Evolutionary conservation across 306 rosid genomes (phyloP).

Genomic region (Parietaria judaica): DNA sequence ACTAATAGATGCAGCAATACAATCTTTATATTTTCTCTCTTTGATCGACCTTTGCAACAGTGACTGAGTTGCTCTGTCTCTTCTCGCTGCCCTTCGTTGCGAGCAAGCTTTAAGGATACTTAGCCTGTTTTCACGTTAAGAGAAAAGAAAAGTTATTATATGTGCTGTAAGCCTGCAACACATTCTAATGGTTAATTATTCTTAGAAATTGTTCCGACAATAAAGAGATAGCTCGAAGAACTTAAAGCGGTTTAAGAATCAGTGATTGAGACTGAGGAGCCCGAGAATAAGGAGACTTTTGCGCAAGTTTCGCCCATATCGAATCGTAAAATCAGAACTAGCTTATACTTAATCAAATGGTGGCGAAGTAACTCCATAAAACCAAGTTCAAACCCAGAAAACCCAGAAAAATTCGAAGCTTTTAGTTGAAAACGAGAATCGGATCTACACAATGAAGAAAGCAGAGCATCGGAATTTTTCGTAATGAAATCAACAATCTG

Average conservation of each 20-base stretch:
- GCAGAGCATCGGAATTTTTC: too few species aligned
- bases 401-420: not conserved
- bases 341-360: too few species aligned
- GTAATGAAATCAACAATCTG: not conserved
- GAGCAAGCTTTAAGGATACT: constrained; percentile 63
- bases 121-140: constrained; percentile 41
- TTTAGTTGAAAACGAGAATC: not conserved
- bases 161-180: not conserved
- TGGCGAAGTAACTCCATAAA: too few species aligned
- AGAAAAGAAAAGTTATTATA: constrained; percentile 10
- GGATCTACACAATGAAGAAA: not conserved
- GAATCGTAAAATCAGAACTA: too few species aligned
- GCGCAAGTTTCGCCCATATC: too few species aligned
- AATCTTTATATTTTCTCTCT: constrained; percentile 79
- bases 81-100: constrained; percentile 68
- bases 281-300: too few species aligned
- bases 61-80: constrained; percentile 74
- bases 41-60: constrained; percentile 59
- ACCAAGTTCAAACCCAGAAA: not conserved
- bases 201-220: not conserved
- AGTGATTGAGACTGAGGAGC: too few species aligned
- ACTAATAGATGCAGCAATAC: constrained; percentile 63
- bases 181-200: not conserved
- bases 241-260: too few species aligned
- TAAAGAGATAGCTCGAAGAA: not conserved